Evolutionary conservation across 1,284 basidiomycete species (phyloP).

Genomic region (Ustanciosporium gigantosporum): DNA sequence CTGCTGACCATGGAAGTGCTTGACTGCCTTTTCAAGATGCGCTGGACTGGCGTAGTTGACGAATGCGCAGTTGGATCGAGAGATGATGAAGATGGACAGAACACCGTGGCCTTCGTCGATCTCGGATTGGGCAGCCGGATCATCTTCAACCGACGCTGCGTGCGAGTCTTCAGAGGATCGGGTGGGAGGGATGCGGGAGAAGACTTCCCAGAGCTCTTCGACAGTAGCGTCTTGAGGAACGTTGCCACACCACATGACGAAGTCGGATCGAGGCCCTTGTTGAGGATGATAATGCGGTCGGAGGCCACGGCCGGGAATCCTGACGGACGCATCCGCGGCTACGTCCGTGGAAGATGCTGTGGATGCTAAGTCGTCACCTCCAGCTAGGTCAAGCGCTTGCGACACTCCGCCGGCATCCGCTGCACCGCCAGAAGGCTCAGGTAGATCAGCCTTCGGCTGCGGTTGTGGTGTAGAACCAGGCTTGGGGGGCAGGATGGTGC

Average conservation of each 20-base stretch:
- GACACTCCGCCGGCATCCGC: too few relatives aligned
- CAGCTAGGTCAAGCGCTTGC: too few relatives aligned
- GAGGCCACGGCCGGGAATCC: slow-evolving; percentile 20
- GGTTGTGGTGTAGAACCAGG: too few relatives aligned
- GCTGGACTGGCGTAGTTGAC: slow-evolving; percentile 77
- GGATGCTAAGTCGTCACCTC: too few relatives aligned
- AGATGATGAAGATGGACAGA: slow-evolving; percentile 86
- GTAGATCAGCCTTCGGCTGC: too few relatives aligned
- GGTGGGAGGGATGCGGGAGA: slow-evolving; percentile 62
- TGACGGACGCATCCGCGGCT: background rate
- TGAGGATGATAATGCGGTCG: slow-evolving; percentile 38
- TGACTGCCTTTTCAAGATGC: slow-evolving; percentile 72
- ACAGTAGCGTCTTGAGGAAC: slow-evolving; percentile 79
- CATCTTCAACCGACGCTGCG: slow-evolving; percentile 2
- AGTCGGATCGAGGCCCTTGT: slow-evolving; percentile 73
- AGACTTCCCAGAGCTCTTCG: slow-evolving; percentile 86
- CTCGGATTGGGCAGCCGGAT: background rate
- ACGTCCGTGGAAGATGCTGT: background rate
- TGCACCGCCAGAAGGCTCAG: too few relatives aligned
- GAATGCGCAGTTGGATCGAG: slow-evolving; percentile 88
- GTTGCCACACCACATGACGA: slow-evolving; percentile 95
- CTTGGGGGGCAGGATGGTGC: background rate
- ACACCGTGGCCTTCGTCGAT: slow-evolving; percentile 67
- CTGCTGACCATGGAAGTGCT: slow-evolving; percentile 72
- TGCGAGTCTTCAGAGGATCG: background rate